These are phyloP conservation scores for Alternaria ethzedia DNA, from an alignment of 2,329 filamentous ascomycete species.

Conservation along the genomic window DNA sequence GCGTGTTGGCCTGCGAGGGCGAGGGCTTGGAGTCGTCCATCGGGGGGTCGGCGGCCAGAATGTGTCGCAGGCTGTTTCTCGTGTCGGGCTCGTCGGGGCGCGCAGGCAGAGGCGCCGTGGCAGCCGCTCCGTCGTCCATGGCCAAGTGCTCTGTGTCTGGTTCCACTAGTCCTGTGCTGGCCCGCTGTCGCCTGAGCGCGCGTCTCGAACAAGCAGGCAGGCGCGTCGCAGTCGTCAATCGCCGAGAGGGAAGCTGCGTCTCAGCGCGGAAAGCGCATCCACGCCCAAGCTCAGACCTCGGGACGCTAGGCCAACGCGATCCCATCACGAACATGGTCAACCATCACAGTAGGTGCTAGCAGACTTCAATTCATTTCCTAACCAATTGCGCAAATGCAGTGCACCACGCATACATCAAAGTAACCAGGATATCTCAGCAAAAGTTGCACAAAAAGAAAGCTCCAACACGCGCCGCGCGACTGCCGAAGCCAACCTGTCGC, in stretches of 20 bases:
- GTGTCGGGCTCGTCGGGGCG: constrained; percentile 46
- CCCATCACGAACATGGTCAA: constrained; percentile 2
- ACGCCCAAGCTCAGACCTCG: constrained; percentile 6
- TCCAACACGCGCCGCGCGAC: background rate
- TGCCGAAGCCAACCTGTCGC: background rate
- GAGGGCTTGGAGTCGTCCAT: constrained; percentile 44
- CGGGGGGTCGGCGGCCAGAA: constrained; percentile 44
- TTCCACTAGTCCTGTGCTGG: constrained; percentile 1
- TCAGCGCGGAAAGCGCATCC: background rate
- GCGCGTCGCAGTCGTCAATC: constrained; percentile 2
- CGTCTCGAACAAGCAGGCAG: background rate
- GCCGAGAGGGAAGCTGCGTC: constrained; percentile 1
- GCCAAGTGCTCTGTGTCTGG: background rate
- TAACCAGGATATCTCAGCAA: constrained; percentile 14
- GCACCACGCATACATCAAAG: background rate
- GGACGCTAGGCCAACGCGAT: constrained; percentile 5
- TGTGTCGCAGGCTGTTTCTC: constrained; percentile 49
- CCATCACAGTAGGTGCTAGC: background rate
- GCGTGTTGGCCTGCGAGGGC: constrained; percentile 37
- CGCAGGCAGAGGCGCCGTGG: constrained; percentile 19
- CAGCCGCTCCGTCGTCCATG: constrained; percentile 8
- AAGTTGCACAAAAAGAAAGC: background rate
- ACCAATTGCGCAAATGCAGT: background rate
- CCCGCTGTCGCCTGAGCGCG: background rate
- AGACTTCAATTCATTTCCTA: background rate